These are phyloP conservation scores for Gossypium trilobum DNA, from an alignment of 441 rosid species.

Conservation along the genomic window DNA sequence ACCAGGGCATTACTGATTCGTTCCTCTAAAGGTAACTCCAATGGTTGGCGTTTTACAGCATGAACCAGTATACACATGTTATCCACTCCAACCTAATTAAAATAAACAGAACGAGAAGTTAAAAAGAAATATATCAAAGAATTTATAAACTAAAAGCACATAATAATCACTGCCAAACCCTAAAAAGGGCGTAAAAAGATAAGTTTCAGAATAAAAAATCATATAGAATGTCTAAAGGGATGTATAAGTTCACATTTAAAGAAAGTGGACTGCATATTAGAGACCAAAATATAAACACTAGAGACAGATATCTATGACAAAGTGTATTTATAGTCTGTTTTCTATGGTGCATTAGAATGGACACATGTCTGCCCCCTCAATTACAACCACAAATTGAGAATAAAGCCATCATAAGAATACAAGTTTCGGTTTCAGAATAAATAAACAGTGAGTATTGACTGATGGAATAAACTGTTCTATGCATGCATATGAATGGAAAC, in stretches of 20 bases:
- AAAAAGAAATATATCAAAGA: background rate
- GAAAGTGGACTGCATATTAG: background rate
- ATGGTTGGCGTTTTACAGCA: slow-evolving; percentile 60
- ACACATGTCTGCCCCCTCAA: background rate
- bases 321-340: background rate
- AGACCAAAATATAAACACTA: background rate
- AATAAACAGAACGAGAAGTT: background rate
- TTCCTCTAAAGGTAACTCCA: slow-evolving; percentile 44
- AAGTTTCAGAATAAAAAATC: background rate
- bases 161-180: background rate
- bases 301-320: background rate
- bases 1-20: slow-evolving; percentile 61
- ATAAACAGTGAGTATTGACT: background rate
- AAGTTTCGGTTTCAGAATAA: background rate
- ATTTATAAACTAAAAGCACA: background rate
- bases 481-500: background rate
- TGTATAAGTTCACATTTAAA: background rate
- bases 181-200: background rate
- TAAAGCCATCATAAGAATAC: background rate
- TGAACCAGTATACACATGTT: slow-evolving; percentile 76
- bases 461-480: background rate
- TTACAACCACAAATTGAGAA: background rate
- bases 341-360: background rate
- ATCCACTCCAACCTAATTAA: slow-evolving; percentile 65
- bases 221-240: slow-evolving; percentile 5